Evolutionary conservation across 1,284 basidiomycete genomes (phyloP).

Genomic region (Ganoderma sinense): DNA sequence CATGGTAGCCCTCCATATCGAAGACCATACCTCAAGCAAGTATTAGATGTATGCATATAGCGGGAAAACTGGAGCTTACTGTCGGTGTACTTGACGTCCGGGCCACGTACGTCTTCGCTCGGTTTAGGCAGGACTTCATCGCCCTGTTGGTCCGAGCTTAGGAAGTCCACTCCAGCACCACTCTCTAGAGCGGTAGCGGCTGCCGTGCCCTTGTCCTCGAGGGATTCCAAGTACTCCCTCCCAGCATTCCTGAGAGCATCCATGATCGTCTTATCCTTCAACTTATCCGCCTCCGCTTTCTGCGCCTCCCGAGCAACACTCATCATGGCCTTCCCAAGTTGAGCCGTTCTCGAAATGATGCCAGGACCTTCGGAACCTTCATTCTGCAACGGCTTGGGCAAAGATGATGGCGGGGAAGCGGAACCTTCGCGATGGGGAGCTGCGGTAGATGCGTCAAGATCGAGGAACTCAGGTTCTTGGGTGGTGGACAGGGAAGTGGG

Average conservation of each 20-base stretch:
- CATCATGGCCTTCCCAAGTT: constrained; percentile 41
- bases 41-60: constrained; percentile 20
- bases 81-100: constrained; percentile 73
- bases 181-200: constrained; percentile 35
- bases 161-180: constrained; percentile 24
- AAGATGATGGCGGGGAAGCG: not conserved
- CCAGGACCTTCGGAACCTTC: constrained; percentile 16
- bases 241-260: constrained; percentile 35
- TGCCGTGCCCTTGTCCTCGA: constrained; percentile 37
- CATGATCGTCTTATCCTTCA: constrained; percentile 38
- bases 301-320: constrained; percentile 40
- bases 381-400: constrained; percentile 13
- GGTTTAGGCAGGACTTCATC: constrained; percentile 62
- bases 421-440: not conserved
- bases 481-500: constrained; percentile 25
- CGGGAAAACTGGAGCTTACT: constrained; percentile 56
- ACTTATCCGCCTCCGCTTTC: constrained; percentile 37
- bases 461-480: constrained; percentile 71
- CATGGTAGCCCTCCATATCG: constrained; percentile 75
- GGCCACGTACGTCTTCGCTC: constrained; percentile 56
- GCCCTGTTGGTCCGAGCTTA: constrained; percentile 40
- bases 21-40: constrained; percentile 61
- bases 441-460: constrained; percentile 56
- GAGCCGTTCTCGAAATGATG: constrained; percentile 36
- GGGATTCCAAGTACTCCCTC: constrained; percentile 28